Conservation (phyloP, 2,329 filamentous ascomycete species). For the Lasiodiplodia gonubiensis region DNA sequence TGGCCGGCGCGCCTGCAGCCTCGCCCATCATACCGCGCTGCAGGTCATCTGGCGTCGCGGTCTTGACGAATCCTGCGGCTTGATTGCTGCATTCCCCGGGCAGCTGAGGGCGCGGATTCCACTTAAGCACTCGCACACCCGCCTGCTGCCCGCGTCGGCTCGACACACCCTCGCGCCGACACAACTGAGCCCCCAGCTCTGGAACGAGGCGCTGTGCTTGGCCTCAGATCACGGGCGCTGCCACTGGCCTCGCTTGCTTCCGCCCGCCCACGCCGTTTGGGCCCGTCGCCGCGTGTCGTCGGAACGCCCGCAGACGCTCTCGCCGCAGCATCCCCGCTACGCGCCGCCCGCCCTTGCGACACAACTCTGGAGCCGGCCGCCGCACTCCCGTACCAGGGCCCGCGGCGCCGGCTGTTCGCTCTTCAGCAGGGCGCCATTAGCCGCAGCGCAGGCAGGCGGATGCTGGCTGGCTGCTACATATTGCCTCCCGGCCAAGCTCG, state of each 20-base stretch:
- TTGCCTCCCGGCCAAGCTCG: conserved; percentile 24
- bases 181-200: conserved; percentile 14
- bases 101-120: conserved; percentile 25
- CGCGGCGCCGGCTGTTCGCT: conserved; percentile 21
- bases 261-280: conserved; percentile 25
- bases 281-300: conserved; percentile 21
- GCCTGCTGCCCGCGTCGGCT: conserved; percentile 25
- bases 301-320: conserved; percentile 26
- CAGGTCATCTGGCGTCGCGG: conserved; percentile 26
- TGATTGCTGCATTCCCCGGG: conserved; percentile 21
- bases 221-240: conserved; percentile 19
- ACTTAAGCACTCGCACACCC: conserved; percentile 27
- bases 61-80: conserved; percentile 25
- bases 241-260: conserved; percentile 22
- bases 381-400: conserved; percentile 19
- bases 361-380: conserved; percentile 20
- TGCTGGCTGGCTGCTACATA: conserved; percentile 24
- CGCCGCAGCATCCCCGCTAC: conserved; percentile 18
- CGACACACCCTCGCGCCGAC: conserved; percentile 22
- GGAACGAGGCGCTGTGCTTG: conserved; percentile 8
- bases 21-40: conserved; percentile 25
- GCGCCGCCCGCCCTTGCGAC: conserved; percentile 24
- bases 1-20: conserved; percentile 24
- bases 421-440: conserved; percentile 25
- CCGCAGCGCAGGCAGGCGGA: conserved; percentile 26